These are phyloP conservation scores for Annulohypoxylon maeteangense DNA, from an alignment of 495 filamentous ascomycete genomes.

Conservation along the genomic window DNA sequence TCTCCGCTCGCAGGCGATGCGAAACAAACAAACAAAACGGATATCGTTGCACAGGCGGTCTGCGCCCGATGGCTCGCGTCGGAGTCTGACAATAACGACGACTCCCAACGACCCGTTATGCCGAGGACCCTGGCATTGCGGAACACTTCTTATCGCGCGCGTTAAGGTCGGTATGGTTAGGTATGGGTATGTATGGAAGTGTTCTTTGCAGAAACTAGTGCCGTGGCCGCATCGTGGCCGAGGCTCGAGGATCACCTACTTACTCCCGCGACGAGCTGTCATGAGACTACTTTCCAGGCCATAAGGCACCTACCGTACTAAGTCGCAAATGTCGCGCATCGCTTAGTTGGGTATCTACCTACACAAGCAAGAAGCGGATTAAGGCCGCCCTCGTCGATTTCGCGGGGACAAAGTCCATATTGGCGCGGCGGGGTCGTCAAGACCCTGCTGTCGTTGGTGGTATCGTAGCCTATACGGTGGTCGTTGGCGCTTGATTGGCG, in stretches of 20 bases:
- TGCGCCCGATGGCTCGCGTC: constrained; percentile 20
- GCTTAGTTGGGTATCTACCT: constrained; percentile 8
- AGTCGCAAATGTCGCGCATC: constrained; percentile 23
- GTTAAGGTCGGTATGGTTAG: no score
- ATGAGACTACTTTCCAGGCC: constrained; percentile 8
- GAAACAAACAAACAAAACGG: background rate
- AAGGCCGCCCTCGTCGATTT: constrained; percentile 61
- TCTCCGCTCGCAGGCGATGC: constrained; percentile 26
- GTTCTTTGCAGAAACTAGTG: constrained; percentile 4
- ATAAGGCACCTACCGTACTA: constrained; percentile 8
- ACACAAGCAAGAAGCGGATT: constrained; percentile 35
- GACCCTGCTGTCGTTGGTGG: constrained; percentile 43
- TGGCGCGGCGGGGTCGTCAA: constrained; percentile 52
- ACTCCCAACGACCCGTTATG: background rate
- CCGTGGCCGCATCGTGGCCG: background rate
- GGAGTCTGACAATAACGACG: constrained; percentile 16
- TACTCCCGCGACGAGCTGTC: constrained; percentile 5
- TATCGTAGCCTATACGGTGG: constrained; percentile 46
- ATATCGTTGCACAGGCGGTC: constrained; percentile 29
- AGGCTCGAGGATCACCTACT: background rate
- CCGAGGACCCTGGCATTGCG: background rate
- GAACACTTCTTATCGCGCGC: background rate
- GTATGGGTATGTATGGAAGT: no score
- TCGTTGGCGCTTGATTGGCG: constrained; percentile 62
- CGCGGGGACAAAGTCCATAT: constrained; percentile 59